phyloP scores from a whole-genome alignment of 306 rosid species.

The Cicer arietinum region DNA sequence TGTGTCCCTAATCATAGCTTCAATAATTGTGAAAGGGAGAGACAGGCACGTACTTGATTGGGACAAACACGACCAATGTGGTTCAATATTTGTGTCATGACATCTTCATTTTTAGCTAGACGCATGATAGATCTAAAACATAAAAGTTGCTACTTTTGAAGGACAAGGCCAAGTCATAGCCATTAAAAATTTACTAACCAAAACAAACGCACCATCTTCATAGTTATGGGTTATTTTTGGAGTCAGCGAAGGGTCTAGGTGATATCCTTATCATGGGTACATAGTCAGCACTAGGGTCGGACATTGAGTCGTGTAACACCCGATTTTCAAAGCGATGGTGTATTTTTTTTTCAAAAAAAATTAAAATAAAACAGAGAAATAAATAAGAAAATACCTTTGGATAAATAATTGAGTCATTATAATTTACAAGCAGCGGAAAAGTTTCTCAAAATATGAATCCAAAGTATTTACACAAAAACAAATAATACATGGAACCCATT shows the following conservation, averaged over 20 bases:
- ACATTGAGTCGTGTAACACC: too few species aligned
- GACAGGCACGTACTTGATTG: slow-evolving; percentile 47
- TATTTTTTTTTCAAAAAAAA: too few species aligned
- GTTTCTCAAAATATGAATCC: too few species aligned
- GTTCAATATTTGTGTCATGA: slow-evolving; percentile 30
- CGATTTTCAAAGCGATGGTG: too few species aligned
- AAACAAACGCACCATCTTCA: slow-evolving; percentile 51
- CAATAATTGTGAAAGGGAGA: slow-evolving; percentile 51
- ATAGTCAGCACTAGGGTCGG: slow-evolving; percentile 51
- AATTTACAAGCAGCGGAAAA: too few species aligned
- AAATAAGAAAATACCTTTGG: too few species aligned
- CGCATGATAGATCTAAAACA: slow-evolving; percentile 48
- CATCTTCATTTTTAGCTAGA: slow-evolving; percentile 72
- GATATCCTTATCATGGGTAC: slow-evolving; percentile 44
- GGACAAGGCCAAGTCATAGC: slow-evolving; percentile 41
- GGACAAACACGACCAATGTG: slow-evolving; percentile 43
- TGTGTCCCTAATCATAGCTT: slow-evolving; percentile 22
- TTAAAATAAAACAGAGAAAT: too few species aligned
- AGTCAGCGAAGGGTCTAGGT: slow-evolving; percentile 38
- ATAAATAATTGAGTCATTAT: too few species aligned
- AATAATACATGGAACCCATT: too few species aligned
- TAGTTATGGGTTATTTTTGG: slow-evolving; percentile 45
- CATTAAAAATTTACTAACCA: slow-evolving; percentile 39
- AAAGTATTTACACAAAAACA: too few species aligned
- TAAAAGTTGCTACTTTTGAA: slow-evolving; percentile 47